Conservation (phyloP, 1,284 basidiomycete genomes). For the Quambalaria eucalypti region DNA sequence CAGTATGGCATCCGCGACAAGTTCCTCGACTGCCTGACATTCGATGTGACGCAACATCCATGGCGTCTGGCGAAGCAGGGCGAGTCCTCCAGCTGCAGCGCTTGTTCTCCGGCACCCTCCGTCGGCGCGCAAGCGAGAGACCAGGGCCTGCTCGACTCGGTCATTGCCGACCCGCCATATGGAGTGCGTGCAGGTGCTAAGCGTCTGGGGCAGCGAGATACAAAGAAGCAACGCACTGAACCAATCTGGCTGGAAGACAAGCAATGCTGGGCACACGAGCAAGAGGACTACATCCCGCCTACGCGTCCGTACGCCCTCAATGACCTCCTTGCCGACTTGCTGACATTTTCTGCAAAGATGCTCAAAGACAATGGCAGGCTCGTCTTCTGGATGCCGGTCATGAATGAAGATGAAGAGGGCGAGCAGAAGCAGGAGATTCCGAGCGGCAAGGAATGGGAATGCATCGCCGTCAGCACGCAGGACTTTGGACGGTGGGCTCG, state of each 20-base stretch:
- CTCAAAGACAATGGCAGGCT: conserved; percentile 77
- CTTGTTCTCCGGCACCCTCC: background rate
- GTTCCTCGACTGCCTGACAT: conserved; percentile 76
- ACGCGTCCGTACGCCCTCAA: conserved; percentile 89
- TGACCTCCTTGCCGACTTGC: conserved; percentile 69
- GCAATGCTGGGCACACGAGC: conserved; percentile 34
- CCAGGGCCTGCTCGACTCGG: conserved; percentile 74
- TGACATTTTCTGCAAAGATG: conserved; percentile 71
- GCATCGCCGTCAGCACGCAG: conserved; percentile 81
- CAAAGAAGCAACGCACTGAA: conserved; percentile 42
- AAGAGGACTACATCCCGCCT: conserved; percentile 53
- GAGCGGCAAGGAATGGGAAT: conserved; percentile 69
- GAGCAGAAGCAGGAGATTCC: conserved; percentile 72
- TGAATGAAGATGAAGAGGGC: conserved; percentile 47
- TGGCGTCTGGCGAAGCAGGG: conserved; percentile 62
- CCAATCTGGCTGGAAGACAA: conserved; percentile 40
- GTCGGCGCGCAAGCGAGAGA: background rate
- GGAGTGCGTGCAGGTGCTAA: conserved; percentile 95
- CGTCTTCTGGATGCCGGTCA: conserved; percentile 61
- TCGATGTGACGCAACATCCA: conserved; percentile 80
- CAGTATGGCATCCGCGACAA: conserved; percentile 72
- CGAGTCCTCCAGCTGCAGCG: background rate
- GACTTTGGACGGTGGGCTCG: conserved; percentile 93
- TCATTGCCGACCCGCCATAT: conserved; percentile 58
- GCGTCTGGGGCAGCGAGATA: conserved; percentile 63